These are phyloP conservation scores for Orychophragmus violaceus DNA, from an alignment of 345 rosid genomes.

Conservation along the genomic window DNA sequence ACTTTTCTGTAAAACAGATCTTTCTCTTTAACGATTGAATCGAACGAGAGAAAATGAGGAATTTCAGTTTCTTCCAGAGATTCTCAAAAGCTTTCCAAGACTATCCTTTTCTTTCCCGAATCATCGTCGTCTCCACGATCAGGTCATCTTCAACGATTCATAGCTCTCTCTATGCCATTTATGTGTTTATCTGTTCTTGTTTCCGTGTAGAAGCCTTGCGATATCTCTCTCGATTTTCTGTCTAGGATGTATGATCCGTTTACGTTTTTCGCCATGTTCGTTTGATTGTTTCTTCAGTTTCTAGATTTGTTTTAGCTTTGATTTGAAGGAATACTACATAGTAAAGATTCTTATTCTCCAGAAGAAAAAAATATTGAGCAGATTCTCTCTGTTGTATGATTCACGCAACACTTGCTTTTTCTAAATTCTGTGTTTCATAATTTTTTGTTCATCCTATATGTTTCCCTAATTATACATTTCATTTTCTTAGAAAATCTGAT, in stretches of 20 bases:
- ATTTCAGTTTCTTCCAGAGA: constrained; percentile 46
- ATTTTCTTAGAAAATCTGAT: not conserved
- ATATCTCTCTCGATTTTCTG: not conserved
- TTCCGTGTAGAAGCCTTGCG: not conserved
- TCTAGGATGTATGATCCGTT: not conserved
- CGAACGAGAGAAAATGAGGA: constrained; percentile 43
- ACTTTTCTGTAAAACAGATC: constrained; percentile 10
- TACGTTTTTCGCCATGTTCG: not conserved
- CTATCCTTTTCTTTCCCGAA: constrained; percentile 59
- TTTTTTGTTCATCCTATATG: not conserved
- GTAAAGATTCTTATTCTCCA: constrained; percentile 9
- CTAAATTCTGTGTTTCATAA: not conserved
- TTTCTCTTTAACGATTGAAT: not conserved
- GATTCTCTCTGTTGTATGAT: constrained; percentile 10
- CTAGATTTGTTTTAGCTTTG: constrained; percentile 1
- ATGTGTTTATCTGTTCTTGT: not conserved
- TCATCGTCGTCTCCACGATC: constrained; percentile 68
- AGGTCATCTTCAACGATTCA: constrained; percentile 39
- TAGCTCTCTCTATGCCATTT: not conserved
- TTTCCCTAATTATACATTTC: not conserved
- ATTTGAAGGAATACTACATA: not conserved
- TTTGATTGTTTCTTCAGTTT: not conserved
- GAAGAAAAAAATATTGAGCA: not conserved
- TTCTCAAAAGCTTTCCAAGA: constrained; percentile 62
- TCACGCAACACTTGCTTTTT: constrained; percentile 16